These are phyloP conservation scores for Candida krabiensis DNA, from an alignment of 805 yeast genomes.

Conservation along the genomic window DNA sequence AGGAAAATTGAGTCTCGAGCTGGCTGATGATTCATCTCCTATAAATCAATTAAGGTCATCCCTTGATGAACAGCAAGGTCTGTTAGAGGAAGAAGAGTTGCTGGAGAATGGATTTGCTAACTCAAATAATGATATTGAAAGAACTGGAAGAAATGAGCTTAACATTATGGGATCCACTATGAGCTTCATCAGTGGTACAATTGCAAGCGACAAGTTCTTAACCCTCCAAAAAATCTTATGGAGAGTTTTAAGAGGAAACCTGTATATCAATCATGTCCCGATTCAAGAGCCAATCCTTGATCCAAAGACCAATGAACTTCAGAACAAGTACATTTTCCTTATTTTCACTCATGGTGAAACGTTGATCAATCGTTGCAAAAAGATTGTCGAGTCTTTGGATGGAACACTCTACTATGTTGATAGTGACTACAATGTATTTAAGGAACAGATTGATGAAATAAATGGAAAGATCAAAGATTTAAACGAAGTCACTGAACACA, in stretches of 20 bases:
- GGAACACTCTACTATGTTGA: slow-evolving; percentile 71
- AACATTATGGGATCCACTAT: slow-evolving; percentile 36
- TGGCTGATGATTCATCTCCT: slow-evolving; percentile 25
- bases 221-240: slow-evolving; percentile 81
- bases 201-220: slow-evolving; percentile 65
- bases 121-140: slow-evolving; percentile 2
- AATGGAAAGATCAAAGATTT: slow-evolving; percentile 40
- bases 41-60: slow-evolving; percentile 28
- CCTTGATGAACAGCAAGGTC: slow-evolving; percentile 25
- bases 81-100: slow-evolving; percentile 23
- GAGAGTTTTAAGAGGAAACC: slow-evolving; percentile 91
- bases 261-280: slow-evolving; percentile 75
- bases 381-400: slow-evolving; percentile 85
- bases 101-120: slow-evolving; percentile 22
- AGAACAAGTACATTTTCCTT: slow-evolving; percentile 77
- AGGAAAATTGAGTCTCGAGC: slow-evolving; percentile 31
- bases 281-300: slow-evolving; percentile 69
- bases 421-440: slow-evolving; percentile 38
- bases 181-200: slow-evolving; percentile 75
- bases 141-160: slow-evolving; percentile 35
- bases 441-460: slow-evolving; percentile 51
- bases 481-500: slow-evolving; percentile 56
- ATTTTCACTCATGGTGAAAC: slow-evolving; percentile 88
- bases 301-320: slow-evolving; percentile 49
- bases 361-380: slow-evolving; percentile 66